A percentile compares a stretch with the other conserved stretches of the same genome.
phyloP scores from a whole-genome alignment of 805 yeast species.

The Candida michaelii region DNA sequence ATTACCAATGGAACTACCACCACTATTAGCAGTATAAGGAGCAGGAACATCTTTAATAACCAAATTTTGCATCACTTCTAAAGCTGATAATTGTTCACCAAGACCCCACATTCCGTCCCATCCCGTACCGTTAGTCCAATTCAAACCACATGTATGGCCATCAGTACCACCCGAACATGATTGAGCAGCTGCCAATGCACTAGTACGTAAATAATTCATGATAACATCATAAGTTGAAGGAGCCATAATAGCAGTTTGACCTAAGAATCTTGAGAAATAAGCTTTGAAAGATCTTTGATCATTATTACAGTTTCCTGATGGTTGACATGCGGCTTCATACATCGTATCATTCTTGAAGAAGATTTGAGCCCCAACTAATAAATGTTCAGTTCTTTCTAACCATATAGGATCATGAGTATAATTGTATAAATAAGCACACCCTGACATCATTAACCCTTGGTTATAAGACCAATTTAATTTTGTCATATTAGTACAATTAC shows the following conservation, averaged over 20 bases:
- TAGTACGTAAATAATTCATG: slow-evolving; percentile 39
- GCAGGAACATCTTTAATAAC: slow-evolving; percentile 42
- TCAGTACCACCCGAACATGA: slow-evolving; percentile 76
- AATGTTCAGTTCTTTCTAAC: slow-evolving; percentile 57
- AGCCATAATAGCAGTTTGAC: slow-evolving; percentile 67
- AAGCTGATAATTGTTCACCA: slow-evolving; percentile 77
- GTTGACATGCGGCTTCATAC: slow-evolving; percentile 86
- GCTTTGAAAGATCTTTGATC: slow-evolving; percentile 96
- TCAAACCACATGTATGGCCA: slow-evolving; percentile 72
- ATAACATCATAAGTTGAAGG: slow-evolving; percentile 57
- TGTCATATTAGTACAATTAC: slow-evolving; percentile 64
- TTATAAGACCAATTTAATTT: slow-evolving; percentile 82
- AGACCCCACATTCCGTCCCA: slow-evolving; percentile 71
- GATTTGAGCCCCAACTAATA: slow-evolving; percentile 54
- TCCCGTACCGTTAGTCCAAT: slow-evolving; percentile 54
- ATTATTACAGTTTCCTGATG: slow-evolving; percentile 60
- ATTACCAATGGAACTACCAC: slow-evolving; percentile 71
- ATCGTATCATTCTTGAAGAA: slow-evolving; percentile 57
- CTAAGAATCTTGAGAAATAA: slow-evolving; percentile 71
- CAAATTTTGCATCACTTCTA: slow-evolving; percentile 59
- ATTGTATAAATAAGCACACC: slow-evolving; percentile 79
- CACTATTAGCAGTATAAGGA: slow-evolving; percentile 63
- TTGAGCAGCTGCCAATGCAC: slow-evolving; percentile 60
- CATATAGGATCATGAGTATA: slow-evolving; percentile 65
- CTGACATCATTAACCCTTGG: slow-evolving; percentile 75